Percentiles rank a stretch among this genome's conserved stretches.
phyloP scores from a whole-genome alignment of 805 yeast species.

The Kodamaea restingae region DNA sequence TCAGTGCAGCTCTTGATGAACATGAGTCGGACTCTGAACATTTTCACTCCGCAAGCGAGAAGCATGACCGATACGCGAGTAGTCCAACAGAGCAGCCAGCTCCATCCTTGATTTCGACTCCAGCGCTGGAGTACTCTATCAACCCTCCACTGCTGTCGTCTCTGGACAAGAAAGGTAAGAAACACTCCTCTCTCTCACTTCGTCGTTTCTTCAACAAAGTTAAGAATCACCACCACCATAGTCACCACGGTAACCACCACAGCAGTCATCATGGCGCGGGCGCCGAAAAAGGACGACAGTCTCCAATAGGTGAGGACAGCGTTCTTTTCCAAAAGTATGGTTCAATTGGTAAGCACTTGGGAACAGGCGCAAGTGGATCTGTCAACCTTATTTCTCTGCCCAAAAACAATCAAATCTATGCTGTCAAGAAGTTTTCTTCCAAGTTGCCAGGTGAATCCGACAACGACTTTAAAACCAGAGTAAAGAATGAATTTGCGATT shows the following conservation, averaged over 20 bases:
- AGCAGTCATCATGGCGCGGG: slow-evolving; percentile 9
- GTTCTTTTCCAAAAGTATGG: slow-evolving; percentile 57
- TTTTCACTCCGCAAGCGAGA: slow-evolving; percentile 9
- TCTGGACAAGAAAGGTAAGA: slow-evolving; percentile 3
- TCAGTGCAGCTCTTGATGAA: not conserved
- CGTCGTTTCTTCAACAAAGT: slow-evolving; percentile 53
- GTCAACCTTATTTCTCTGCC: slow-evolving; percentile 75
- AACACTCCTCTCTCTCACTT: slow-evolving; percentile 25
- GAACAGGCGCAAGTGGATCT: slow-evolving; percentile 94
- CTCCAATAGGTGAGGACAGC: slow-evolving; percentile 6
- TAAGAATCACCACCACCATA: slow-evolving; percentile 23
- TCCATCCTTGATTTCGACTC: slow-evolving; percentile 1
- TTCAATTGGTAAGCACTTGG: slow-evolving; percentile 61
- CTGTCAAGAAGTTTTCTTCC: slow-evolving; percentile 81
- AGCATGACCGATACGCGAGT: slow-evolving; percentile 2
- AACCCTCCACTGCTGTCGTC: not conserved
- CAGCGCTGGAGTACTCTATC: not conserved
- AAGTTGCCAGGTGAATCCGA: slow-evolving; percentile 59
- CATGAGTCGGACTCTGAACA: slow-evolving; percentile 5
- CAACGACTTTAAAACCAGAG: slow-evolving; percentile 69
- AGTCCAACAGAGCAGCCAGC: not conserved
- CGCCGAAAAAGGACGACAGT: slow-evolving; percentile 4
- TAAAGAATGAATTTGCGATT: slow-evolving; percentile 75
- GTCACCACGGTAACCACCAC: slow-evolving; percentile 13
- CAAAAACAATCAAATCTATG: slow-evolving; percentile 53